Conservation (phyloP, 1,284 basidiomycete species). For the Fomitiporia mediterranea region DNA sequence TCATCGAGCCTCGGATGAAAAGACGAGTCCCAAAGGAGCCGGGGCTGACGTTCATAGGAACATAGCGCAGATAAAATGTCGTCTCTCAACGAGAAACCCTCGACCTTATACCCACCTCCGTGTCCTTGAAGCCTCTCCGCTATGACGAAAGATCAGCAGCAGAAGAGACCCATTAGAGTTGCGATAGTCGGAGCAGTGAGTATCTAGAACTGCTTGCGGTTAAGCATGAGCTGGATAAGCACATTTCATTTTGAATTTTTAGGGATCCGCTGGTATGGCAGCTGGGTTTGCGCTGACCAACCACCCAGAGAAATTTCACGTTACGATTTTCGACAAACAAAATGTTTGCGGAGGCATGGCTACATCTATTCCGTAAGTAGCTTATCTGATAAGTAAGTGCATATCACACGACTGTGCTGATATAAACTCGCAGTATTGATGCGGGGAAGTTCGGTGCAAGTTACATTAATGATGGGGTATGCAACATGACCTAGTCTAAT, state of each 20-base stretch:
- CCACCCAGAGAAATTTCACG: constrained; percentile 52
- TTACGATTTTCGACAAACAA: constrained; percentile 51
- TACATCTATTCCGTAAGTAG: constrained; percentile 41
- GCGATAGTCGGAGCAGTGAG: constrained; percentile 20
- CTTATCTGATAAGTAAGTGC: not conserved
- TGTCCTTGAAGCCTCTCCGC: not conserved
- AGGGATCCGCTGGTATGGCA: constrained; percentile 40
- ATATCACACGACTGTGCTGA: not conserved
- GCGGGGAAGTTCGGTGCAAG: constrained; percentile 42
- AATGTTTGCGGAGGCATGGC: constrained; percentile 55
- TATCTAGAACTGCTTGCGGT: not conserved
- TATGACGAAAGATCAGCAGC: not conserved
- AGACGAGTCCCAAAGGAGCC: not conserved
- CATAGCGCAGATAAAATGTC: not conserved
- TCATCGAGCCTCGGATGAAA: too few relatives aligned
- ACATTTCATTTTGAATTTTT: not conserved
- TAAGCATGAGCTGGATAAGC: not conserved
- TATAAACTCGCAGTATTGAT: constrained; percentile 35
- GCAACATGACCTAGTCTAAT: constrained; percentile 5
- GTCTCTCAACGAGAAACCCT: not conserved
- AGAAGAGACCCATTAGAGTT: constrained; percentile 3
- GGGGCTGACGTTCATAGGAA: not conserved
- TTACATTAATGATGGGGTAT: constrained; percentile 56
- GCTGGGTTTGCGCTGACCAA: constrained; percentile 51
- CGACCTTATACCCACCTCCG: not conserved